These are phyloP conservation scores for Phytophthora colocasiae DNA, from an alignment of 352 stramenopile species.

Conservation along the genomic window DNA sequence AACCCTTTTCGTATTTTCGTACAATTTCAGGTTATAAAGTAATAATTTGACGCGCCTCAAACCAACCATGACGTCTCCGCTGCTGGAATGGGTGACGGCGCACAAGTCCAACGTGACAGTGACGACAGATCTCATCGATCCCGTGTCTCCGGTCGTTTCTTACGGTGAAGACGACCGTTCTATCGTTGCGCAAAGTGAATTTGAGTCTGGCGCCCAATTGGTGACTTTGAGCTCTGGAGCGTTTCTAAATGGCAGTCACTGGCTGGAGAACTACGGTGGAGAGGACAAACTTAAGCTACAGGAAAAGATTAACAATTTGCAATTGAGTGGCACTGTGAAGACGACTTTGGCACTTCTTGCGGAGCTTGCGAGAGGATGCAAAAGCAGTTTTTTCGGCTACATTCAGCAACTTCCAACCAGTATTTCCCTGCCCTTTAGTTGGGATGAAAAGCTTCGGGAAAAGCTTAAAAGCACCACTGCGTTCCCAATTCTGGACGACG, in stretches of 20 bases:
- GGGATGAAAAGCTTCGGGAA: constrained; percentile 34
- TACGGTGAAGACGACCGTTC: constrained; percentile 52
- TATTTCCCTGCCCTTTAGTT: constrained; percentile 63
- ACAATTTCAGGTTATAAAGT: too few relatives aligned
- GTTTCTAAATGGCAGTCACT: constrained; percentile 58
- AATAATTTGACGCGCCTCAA: too few relatives aligned
- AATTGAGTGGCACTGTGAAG: constrained; percentile 56
- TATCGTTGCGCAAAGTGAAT: constrained; percentile 50
- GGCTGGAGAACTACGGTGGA: constrained; percentile 41
- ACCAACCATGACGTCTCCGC: constrained; percentile 22
- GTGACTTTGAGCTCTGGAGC: constrained; percentile 46
- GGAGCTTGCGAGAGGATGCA: constrained; percentile 41
- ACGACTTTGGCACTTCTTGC: constrained; percentile 57
- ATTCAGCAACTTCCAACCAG: constrained; percentile 58
- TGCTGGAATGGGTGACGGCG: constrained; percentile 50
- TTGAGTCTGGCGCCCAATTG: constrained; percentile 43
- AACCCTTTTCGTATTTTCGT: too few relatives aligned
- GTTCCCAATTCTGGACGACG: constrained; percentile 59
- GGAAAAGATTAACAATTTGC: constrained; percentile 30
- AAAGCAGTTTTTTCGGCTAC: constrained; percentile 65
- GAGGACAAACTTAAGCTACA: constrained; percentile 34
- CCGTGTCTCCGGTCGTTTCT: constrained; percentile 31
- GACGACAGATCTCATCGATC: constrained; percentile 43
- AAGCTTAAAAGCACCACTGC: constrained; percentile 61
- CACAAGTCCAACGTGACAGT: constrained; percentile 45